Percentiles rank a stretch among this genome's conserved stretches.
These are phyloP conservation scores for Agrocybe praecox DNA, from an alignment of 768 basidiomycete species.

Conservation along the genomic window DNA sequence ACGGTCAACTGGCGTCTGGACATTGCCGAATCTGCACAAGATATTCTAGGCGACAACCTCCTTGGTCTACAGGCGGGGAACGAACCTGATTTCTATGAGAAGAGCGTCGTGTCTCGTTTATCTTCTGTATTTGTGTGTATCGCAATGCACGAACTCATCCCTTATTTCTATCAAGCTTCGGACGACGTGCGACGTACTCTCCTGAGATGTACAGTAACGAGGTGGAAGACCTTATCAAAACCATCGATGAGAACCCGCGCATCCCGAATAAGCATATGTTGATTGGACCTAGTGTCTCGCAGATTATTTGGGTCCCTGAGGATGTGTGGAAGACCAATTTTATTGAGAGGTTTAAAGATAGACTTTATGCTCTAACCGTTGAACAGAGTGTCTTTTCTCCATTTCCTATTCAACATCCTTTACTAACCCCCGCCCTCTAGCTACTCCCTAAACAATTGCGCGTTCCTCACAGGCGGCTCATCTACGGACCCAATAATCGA, in stretches of 20 bases:
- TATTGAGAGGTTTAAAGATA: constrained; percentile 39
- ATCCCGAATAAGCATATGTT: constrained; percentile 38
- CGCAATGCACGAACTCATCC: neutral
- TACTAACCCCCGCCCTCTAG: constrained; percentile 11
- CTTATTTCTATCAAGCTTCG: constrained; percentile 24
- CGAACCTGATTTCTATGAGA: constrained; percentile 75
- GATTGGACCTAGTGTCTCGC: constrained; percentile 66
- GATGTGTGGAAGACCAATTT: constrained; percentile 54
- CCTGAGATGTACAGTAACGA: constrained; percentile 51
- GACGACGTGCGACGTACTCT: constrained; percentile 34
- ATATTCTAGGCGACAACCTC: constrained; percentile 64
- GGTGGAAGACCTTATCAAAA: constrained; percentile 20
- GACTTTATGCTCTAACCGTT: constrained; percentile 48
- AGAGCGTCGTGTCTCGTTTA: constrained; percentile 20
- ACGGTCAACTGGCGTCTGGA: constrained; percentile 47
- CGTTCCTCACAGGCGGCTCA: constrained; percentile 38
- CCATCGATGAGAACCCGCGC: constrained; percentile 22
- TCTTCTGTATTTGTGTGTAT: constrained; percentile 3
- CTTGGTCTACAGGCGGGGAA: constrained; percentile 75
- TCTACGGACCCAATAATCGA: constrained; percentile 36
- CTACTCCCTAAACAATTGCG: constrained; percentile 61
- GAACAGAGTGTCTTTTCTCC: constrained; percentile 47
- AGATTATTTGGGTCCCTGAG: constrained; percentile 46
- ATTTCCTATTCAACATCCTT: too few relatives aligned
- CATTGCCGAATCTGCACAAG: constrained; percentile 60